These are phyloP conservation scores for Licmophora abbreviata DNA, from an alignment of 108 stramenopile genomes.

Conservation along the genomic window DNA sequence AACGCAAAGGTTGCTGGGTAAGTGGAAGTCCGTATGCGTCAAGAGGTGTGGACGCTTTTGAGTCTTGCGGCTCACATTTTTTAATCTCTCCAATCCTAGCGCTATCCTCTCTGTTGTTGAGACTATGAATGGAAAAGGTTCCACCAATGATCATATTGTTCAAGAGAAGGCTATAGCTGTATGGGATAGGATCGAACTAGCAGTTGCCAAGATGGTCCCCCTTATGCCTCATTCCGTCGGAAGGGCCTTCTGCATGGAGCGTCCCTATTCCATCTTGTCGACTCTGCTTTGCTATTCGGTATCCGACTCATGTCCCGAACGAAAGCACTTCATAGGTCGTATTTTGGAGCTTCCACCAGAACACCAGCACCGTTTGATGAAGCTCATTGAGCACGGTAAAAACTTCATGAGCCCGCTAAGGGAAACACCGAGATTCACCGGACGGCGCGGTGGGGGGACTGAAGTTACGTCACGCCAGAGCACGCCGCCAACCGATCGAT, in stretches of 20 bases:
- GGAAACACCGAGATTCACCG: background rate
- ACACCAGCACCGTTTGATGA: slow-evolving; percentile 34
- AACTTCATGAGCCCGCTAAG: slow-evolving; percentile 2
- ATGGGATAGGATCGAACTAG: background rate
- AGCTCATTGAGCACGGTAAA: slow-evolving; percentile 13
- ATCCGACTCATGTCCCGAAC: slow-evolving; percentile 17
- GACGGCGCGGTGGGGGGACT: background rate
- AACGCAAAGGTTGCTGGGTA: background rate
- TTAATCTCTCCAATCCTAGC: background rate
- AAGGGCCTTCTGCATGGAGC: slow-evolving; percentile 1
- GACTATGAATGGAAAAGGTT: background rate
- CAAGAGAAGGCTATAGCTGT: background rate
- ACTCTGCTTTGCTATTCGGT: slow-evolving; percentile 34
- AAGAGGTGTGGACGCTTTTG: background rate
- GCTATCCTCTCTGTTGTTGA: slow-evolving; percentile 6
- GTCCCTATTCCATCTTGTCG: slow-evolving; percentile 17
- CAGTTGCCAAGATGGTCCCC: background rate
- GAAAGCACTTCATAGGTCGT: slow-evolving; percentile 30
- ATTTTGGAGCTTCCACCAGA: slow-evolving; percentile 26
- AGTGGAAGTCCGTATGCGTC: background rate
- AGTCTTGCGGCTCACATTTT: background rate
- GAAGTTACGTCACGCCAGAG: background rate
- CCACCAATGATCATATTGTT: background rate
- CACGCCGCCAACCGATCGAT: background rate
- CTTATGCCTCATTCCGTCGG: background rate